Evolutionary conservation across 2,329 filamentous ascomycete genomes (phyloP), one percentile per base, ranked within the genome.

Genomic region (Gliomastix tumulicola): DNA sequence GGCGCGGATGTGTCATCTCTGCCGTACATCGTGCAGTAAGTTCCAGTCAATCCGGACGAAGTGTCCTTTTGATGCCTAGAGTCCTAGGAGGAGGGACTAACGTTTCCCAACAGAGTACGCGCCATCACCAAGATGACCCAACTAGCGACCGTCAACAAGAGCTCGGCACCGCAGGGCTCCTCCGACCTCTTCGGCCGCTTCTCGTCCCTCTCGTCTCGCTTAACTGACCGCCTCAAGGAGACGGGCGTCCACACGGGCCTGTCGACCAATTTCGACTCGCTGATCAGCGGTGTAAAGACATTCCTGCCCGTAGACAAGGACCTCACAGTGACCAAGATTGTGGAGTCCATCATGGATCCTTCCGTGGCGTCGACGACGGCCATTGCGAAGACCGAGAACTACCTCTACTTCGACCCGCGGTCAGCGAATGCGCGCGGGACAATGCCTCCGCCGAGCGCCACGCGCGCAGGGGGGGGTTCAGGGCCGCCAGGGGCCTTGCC

Each of bases 71-170:
- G 16, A n/a, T n/a, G n/a, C n/a, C n/a, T n/a, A n/a, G n/a, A n/a
- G n/a, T n/a, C n/a, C n/a, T n/a, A n/a, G n/a, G n/a, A n/a, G n/a
- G n/a, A n/a, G n/a, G n/a, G n/a, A n/a, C 25, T 21, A 10, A 21
- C 23, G 35, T 18, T 16, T 19, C 8, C 18, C n/a, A 20, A 30
- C 52, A 79, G 85, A 57, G 87, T 97, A 36, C 88, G 90, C 41
- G 87, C 94, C 46, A 88, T 94, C 35, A 97, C 90, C 6, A 88
- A 92, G 45, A 96, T 97, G 88, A 97, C 90, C 12, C 95, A 97
- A 77, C 84, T 98, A 59, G 87, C 89, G 5, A 94, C 89, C 2
- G 82, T 89, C 43, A 92, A 90, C 44, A 82, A 82, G 21, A 81
- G 85, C 12, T 71, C 83, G 41, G 69, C 75, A 15, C 74, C 82